Evolutionary conservation across 2,329 filamentous ascomycete species (phyloP), one percentile per base, ranked within the genome.

Genomic region (Aspergillus tanneri): DNA sequence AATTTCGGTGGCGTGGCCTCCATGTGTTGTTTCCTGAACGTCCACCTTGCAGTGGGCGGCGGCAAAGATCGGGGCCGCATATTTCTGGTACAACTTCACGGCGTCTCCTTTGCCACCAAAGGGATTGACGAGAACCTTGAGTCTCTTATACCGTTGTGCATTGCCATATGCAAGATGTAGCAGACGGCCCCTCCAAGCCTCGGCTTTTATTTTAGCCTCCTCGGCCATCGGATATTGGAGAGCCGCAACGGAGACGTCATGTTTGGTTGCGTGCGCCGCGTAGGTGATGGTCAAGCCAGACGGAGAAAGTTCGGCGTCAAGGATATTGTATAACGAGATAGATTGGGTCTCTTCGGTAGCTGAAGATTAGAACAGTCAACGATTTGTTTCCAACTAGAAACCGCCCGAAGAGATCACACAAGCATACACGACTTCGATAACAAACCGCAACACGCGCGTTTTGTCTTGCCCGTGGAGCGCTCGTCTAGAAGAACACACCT

Each of bases 71-170:
- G 92, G 91, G 62, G 86, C 84, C 37, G 91, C 87, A 55, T 92
- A 79, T 36, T 79, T 80, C 47, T 84, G 74, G 79, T 90, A 97
- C 55, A 84, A 79, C 63, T 83, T 87, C 52, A 81, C 73, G 1
- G 90, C 92, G 32, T 75, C 74, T 12, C 92, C 92, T 34, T 90
- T 87, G 0, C 93, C 93, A 11, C 90, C 89, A 60, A 91, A 87
- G 0, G 93, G 93, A 68, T 99, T 99, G 53, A 99, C 79, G 35
- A 97, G 75, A 10, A 97, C 84, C 67, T 93, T 95, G 54, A 93
- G 84, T 38, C 89, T 83, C 69, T 90, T 93, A 49, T 77, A 79
- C 44, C 78, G 79, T 61, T 86, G 82, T 2, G 87, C 80, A 6
- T 75, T 73, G 46, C 75, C 85, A 62, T 96, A 96, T 19, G 91